phyloP scores from a whole-genome alignment of 176 grass and related monocot species.

The Juncus inflexus region DNA sequence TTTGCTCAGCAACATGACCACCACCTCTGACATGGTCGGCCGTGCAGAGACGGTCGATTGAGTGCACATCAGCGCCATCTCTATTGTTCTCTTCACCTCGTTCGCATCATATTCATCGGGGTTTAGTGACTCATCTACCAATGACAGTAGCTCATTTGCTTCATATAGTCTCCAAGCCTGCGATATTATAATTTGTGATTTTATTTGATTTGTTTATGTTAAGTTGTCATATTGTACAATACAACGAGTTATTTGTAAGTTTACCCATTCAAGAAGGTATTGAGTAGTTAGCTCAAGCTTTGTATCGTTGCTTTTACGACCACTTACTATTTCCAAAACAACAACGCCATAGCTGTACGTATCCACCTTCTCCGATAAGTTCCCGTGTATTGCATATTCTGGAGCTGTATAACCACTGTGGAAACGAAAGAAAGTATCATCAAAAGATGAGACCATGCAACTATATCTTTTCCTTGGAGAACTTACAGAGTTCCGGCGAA shows the following conservation, averaged over 20 bases:
- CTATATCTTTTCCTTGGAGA: background rate
- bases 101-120: conserved; percentile 44
- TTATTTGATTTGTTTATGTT: background rate
- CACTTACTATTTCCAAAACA: conserved; percentile 77
- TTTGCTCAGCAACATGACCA: conserved; percentile 56
- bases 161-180: conserved; percentile 77
- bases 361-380: conserved; percentile 76
- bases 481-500: conserved; percentile 92
- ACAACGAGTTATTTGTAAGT: no score
- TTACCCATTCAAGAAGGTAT: conserved; percentile 87
- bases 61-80: conserved; percentile 79
- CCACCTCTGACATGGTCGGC: conserved; percentile 69
- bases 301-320: conserved; percentile 66
- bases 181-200: background rate
- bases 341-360: conserved; percentile 78
- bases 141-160: conserved; percentile 37
- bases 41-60: conserved; percentile 58
- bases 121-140: conserved; percentile 55
- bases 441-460: conserved; percentile 3
- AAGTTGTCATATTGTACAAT: background rate
- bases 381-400: conserved; percentile 80
- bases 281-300: conserved; percentile 56
- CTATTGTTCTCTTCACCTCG: conserved; percentile 51
- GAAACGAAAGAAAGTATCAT: conserved; percentile 23
- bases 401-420: conserved; percentile 83